Evolutionary conservation across 495 filamentous ascomycete species (phyloP), one percentile per base, ranked within the genome.

Genomic region (Aeminium ludgeri): DNA sequence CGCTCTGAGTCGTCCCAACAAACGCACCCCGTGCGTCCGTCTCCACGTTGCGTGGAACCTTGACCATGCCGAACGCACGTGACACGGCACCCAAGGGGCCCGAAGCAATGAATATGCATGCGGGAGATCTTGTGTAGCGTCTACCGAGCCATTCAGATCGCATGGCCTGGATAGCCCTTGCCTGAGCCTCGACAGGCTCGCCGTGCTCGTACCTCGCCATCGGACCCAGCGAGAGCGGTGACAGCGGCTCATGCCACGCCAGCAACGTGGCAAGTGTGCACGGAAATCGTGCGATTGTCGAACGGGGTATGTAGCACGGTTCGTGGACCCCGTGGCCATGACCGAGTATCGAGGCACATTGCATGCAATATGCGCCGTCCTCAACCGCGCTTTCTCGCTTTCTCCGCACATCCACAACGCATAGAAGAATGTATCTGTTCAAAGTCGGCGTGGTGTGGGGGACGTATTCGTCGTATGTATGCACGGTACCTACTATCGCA

Each of bases 71-170:
- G 25, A 19, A 20, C 23, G 31, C 45, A 48, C 45, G 45, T 48
- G 45, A 48, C 27, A 43, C 40, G 11, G 20, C 27, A 12, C 34
- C 13, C 11, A n/a, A 17, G 19, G 15, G 20, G 2, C 18, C n/a
- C 29, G 29, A 17, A 31, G 20, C 39, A 41, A 4, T 11, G 15
- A 16, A 20, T 17, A 18, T 36, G 27, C 16, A 38, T 40, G 43
- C 35, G 23, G 4, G 10, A 40, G 43, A 45, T 47, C 45, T 45
- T 47, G 45, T 43, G 31, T 34, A 29, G 38, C 45, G 33, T 42
- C 30, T 34, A 33, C 31, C 20, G 10, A 39, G 25, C 44, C 45
- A 43, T 20, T 42, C 15, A 34, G 40, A 42, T 42, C 30, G 40
- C 30, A 38, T n/a, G 31, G n/a, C 16, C 29, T 5, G 23, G 6